These are phyloP conservation scores for Dianthus caryophyllus DNA, from an alignment of 148 eudicot species.

Conservation along the genomic window DNA sequence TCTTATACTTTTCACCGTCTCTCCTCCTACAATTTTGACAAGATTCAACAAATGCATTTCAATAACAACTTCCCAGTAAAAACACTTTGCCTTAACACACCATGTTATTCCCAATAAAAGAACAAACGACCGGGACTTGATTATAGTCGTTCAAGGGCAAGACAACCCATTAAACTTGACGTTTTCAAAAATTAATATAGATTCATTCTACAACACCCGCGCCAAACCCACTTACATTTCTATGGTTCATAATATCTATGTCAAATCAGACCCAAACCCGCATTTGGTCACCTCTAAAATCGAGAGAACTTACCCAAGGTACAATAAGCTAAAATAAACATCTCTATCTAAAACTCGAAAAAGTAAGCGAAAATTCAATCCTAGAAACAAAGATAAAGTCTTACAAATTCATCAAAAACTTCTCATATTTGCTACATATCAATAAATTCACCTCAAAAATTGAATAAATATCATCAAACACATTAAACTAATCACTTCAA, in stretches of 20 bases:
- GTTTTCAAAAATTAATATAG: too few relatives aligned
- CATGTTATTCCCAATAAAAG: background rate
- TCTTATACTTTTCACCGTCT: slow-evolving; percentile 22
- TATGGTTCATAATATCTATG: too few relatives aligned
- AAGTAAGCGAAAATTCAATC: slow-evolving; percentile 6
- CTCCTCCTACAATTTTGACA: slow-evolving; percentile 24
- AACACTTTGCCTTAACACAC: slow-evolving; percentile 13
- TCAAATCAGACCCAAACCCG: too few relatives aligned
- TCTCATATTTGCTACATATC: background rate
- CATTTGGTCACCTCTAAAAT: background rate
- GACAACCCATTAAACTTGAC: too few relatives aligned
- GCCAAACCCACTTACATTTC: too few relatives aligned
- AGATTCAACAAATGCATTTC: slow-evolving; percentile 18
- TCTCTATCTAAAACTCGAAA: slow-evolving; percentile 11
- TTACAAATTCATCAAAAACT: background rate
- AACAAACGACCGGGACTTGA: background rate
- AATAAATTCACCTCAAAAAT: background rate
- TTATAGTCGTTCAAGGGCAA: too few relatives aligned
- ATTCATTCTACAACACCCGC: too few relatives aligned
- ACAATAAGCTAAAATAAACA: background rate
- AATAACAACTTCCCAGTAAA: background rate
- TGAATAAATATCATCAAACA: background rate
- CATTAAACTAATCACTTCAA: background rate
- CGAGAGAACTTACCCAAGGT: background rate
- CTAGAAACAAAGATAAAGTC: background rate